Percentiles rank a stretch among this genome's conserved stretches.
These are phyloP conservation scores for Sphaerosporella brunnea DNA, from an alignment of 495 filamentous ascomycete genomes.

Conservation along the genomic window DNA sequence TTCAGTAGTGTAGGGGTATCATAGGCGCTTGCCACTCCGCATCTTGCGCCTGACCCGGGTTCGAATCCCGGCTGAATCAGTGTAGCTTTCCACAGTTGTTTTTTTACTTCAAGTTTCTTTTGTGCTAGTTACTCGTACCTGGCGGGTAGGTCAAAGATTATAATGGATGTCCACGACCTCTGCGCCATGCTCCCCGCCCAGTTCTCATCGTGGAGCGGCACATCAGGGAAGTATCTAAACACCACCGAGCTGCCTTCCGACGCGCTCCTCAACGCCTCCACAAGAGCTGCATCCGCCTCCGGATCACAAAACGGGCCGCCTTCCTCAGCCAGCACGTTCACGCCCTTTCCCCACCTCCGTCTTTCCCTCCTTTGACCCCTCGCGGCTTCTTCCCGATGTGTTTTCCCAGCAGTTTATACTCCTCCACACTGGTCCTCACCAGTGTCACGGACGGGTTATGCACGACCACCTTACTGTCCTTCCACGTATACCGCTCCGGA, in stretches of 20 bases:
- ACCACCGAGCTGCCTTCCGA: background rate
- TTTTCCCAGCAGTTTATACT: constrained; percentile 35
- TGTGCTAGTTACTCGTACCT: too few relatives aligned
- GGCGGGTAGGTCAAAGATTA: too few relatives aligned
- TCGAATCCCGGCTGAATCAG: constrained; percentile 21
- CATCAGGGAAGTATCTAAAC: constrained; percentile 17
- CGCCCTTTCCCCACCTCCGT: constrained; percentile 9
- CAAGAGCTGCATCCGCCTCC: constrained; percentile 31
- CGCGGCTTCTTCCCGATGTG: constrained; percentile 38
- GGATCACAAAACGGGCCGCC: constrained; percentile 29
- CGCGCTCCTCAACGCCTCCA: constrained; percentile 24
- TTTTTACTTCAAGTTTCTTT: too few relatives aligned
- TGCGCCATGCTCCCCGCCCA: constrained; percentile 25
- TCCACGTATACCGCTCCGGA: constrained; percentile 34
- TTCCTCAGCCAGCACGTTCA: constrained; percentile 31
- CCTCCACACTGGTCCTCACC: constrained; percentile 39
- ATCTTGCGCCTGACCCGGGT: constrained; percentile 18
- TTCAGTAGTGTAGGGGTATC: constrained; percentile 23
- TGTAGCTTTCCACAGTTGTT: too few relatives aligned
- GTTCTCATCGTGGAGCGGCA: constrained; percentile 32
- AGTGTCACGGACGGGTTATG: constrained; percentile 51
- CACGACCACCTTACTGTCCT: constrained; percentile 34
- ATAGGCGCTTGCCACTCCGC: constrained; percentile 17
- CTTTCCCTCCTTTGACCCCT: constrained; percentile 19
- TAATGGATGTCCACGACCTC: constrained; percentile 12